These are phyloP conservation scores for Zalaria sp. DNA, from an alignment of 2,329 filamentous ascomycete species.

Conservation along the genomic window DNA sequence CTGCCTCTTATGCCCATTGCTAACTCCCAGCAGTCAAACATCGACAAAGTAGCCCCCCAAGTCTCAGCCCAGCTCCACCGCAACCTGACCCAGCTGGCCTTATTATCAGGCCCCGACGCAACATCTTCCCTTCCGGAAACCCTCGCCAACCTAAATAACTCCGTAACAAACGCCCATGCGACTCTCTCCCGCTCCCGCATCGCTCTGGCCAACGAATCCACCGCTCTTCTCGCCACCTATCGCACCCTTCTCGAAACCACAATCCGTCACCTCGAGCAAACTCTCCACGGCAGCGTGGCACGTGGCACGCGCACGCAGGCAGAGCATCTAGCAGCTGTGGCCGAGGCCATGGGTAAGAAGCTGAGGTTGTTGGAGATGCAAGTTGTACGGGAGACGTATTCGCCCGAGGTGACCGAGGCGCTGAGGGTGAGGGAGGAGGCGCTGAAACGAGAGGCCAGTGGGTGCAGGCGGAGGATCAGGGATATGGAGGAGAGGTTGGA, in stretches of 20 bases:
- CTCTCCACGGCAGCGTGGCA: slow-evolving; percentile 29
- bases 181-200: slow-evolving; percentile 17
- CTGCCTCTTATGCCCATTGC: slow-evolving; percentile 1
- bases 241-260: slow-evolving; percentile 21
- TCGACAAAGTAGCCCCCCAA: slow-evolving; percentile 17
- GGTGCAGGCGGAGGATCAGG: slow-evolving; percentile 24
- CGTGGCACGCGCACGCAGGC: slow-evolving; percentile 26
- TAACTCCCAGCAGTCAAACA: slow-evolving; percentile 15
- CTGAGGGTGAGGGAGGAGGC: slow-evolving; percentile 19
- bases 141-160: slow-evolving; percentile 5
- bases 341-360: slow-evolving; percentile 27
- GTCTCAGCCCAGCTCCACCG: slow-evolving; percentile 19
- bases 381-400: slow-evolving; percentile 7
- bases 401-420: neutral
- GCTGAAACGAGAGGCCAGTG: slow-evolving; percentile 45
- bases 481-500: slow-evolving; percentile 18
- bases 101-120: slow-evolving; percentile 11
- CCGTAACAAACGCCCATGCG: slow-evolving; percentile 8
- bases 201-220: slow-evolving; percentile 19
- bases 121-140: slow-evolving; percentile 3
- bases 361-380: slow-evolving; percentile 16
- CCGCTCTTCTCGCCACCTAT: slow-evolving; percentile 21
- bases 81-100: slow-evolving; percentile 18
- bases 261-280: slow-evolving; percentile 32
- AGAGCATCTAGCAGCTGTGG: slow-evolving; percentile 27